Conservation (phyloP, 441 rosid species). For the Adansonia rubrostipa region DNA sequence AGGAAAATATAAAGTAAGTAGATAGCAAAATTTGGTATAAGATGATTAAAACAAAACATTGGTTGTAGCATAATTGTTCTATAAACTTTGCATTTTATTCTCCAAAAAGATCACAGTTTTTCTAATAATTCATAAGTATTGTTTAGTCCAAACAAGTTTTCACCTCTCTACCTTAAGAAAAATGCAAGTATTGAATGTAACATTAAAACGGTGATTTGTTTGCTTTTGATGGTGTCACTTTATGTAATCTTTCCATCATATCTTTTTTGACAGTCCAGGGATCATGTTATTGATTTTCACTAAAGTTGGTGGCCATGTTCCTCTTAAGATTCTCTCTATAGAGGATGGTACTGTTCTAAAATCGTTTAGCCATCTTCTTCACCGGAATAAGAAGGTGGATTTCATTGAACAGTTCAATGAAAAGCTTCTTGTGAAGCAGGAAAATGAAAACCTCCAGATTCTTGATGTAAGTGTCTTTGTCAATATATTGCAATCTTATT, state of each 20-base stretch:
- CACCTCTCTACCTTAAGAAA: background rate
- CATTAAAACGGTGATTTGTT: background rate
- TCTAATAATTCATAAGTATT: background rate
- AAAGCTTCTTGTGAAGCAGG: constrained; percentile 90
- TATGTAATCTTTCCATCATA: constrained; percentile 4
- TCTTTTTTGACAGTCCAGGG: constrained; percentile 60
- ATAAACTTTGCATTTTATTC: background rate
- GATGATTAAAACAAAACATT: background rate
- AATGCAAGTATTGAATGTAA: background rate
- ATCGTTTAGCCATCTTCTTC: constrained; percentile 73
- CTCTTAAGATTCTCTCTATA: constrained; percentile 73
- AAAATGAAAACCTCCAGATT: constrained; percentile 80
- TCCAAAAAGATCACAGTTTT: background rate
- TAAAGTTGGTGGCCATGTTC: constrained; percentile 64
- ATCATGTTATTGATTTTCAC: constrained; percentile 78
- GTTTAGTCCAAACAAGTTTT: background rate
- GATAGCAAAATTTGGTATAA: background rate
- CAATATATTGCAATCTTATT: constrained; percentile 16
- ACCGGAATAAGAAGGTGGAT: constrained; percentile 83
- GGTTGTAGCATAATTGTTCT: background rate
- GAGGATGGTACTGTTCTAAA: constrained; percentile 86
- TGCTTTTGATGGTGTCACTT: constrained; percentile 5
- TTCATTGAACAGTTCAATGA: constrained; percentile 84
- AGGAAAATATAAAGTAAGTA: background rate
- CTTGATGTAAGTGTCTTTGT: constrained; percentile 53